These are phyloP conservation scores for Penicillium subrubescens DNA, from an alignment of 495 filamentous ascomycete species.

Conservation along the genomic window DNA sequence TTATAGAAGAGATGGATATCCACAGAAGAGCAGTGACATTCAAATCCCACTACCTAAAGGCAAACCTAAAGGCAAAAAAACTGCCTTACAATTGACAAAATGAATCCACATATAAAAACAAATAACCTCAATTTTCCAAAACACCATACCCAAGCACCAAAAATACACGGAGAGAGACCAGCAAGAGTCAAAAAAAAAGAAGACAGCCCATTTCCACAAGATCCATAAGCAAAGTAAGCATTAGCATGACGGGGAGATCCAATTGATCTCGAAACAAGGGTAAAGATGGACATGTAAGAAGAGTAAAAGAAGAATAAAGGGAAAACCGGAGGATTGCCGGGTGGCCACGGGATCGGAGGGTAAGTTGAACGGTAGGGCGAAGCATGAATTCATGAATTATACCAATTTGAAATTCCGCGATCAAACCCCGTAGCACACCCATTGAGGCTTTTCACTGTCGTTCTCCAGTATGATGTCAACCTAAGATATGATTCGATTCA, in stretches of 20 bases:
- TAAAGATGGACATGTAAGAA: slow-evolving; percentile 5
- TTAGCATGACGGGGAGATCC: not conserved
- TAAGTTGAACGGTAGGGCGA: not conserved
- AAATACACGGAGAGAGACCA: not conserved
- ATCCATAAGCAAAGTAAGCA: slow-evolving; percentile 1
- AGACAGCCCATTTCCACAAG: not conserved
- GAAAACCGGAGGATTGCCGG: not conserved
- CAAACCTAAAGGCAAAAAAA: not conserved
- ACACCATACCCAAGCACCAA: slow-evolving; percentile 17
- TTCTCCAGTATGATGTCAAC: slow-evolving; percentile 16
- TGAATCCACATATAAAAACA: slow-evolving; percentile 12
- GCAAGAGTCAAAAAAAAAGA: not conserved
- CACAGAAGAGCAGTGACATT: slow-evolving; percentile 22
- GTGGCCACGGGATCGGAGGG: not conserved
- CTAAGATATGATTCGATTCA: slow-evolving; percentile 5
- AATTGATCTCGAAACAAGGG: not conserved
- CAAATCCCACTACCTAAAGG: slow-evolving; percentile 1
- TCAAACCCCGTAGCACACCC: not conserved
- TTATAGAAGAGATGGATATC: not conserved
- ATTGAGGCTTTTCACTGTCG: not conserved
- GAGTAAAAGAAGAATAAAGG: not conserved
- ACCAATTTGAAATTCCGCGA: not conserved
- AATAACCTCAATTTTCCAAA: slow-evolving; percentile 17
- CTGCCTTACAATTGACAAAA: not conserved
- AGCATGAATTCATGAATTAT: not conserved